Percentiles rank a stretch among this genome's conserved stretches.
phyloP scores from a whole-genome alignment of 202 grass and related monocot species.

The Brachypodium distachyon region DNA sequence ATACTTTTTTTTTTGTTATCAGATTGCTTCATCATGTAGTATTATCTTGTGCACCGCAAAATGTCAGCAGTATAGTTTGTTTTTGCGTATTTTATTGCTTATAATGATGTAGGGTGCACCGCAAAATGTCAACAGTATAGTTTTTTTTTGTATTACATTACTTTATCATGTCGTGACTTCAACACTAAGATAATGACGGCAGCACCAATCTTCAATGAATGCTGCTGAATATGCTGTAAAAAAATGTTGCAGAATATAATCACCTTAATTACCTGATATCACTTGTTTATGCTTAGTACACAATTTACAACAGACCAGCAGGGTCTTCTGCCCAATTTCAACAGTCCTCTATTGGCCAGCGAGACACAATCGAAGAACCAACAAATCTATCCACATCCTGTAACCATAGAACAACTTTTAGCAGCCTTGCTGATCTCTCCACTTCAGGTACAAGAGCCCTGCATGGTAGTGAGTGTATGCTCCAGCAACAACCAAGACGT shows the following conservation, averaged over 20 bases:
- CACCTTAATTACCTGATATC: not conserved
- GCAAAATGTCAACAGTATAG: too few species aligned
- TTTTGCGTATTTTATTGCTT: too few species aligned
- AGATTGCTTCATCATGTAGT: too few species aligned
- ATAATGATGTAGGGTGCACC: too few species aligned
- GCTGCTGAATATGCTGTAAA: not conserved
- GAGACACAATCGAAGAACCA: not conserved
- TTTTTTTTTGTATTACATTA: not conserved
- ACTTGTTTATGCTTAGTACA: not conserved
- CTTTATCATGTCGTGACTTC: not conserved
- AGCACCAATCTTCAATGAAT: not conserved
- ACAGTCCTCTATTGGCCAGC: not conserved
- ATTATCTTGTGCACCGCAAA: too few species aligned
- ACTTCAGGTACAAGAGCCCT: slow-evolving; percentile 85
- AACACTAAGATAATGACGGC: not conserved
- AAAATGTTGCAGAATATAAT: not conserved
- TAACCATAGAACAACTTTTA: slow-evolving; percentile 9
- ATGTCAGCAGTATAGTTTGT: too few species aligned
- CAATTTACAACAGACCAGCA: slow-evolving; percentile 16
- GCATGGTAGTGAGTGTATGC: slow-evolving; percentile 86
- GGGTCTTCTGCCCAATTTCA: not conserved
- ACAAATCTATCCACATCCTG: not conserved
- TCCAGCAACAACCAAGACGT: slow-evolving; percentile 86
- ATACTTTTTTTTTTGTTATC: too few species aligned
- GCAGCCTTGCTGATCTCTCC: slow-evolving; percentile 81